Percentiles rank a stretch among this genome's conserved stretches.
Conservation (phyloP, 2,329 filamentous ascomycete species). For the Penicillium frequentans region DNA sequence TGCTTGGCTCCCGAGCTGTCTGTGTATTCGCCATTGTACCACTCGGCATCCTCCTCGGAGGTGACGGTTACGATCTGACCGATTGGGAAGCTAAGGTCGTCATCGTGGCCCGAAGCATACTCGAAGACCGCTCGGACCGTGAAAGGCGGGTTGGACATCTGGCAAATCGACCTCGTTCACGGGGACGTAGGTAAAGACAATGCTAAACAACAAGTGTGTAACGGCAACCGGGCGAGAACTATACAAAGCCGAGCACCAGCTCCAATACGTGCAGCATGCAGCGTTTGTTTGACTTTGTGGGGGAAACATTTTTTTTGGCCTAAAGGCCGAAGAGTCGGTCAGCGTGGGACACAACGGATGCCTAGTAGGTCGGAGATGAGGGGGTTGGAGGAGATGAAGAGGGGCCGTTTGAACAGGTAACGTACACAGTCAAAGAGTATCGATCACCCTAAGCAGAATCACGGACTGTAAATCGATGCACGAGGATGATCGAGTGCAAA, state of each 20-base stretch:
- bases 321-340: slow-evolving; percentile 18
- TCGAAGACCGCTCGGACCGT: slow-evolving; percentile 96
- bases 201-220: slow-evolving; percentile 14
- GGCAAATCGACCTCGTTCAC: slow-evolving; percentile 37
- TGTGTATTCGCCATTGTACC: slow-evolving; percentile 86
- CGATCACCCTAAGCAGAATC: slow-evolving; percentile 3
- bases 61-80: slow-evolving; percentile 94
- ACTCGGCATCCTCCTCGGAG: slow-evolving; percentile 88
- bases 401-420: slow-evolving; percentile 12
- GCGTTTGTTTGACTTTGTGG: slow-evolving; percentile 22
- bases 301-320: slow-evolving; percentile 4
- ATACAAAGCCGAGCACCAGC: slow-evolving; percentile 22
- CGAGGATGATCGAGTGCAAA: neutral
- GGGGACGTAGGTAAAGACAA: slow-evolving; percentile 26
- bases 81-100: slow-evolving; percentile 82
- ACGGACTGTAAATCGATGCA: neutral
- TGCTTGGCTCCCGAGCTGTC: slow-evolving; percentile 72
- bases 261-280: slow-evolving; percentile 22
- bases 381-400: slow-evolving; percentile 10
- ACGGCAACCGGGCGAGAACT: slow-evolving; percentile 16
- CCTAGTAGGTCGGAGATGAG: slow-evolving; percentile 24
- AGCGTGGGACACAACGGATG: slow-evolving; percentile 29
- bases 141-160: slow-evolving; percentile 72
- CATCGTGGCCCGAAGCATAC: slow-evolving; percentile 88
- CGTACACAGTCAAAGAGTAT: slow-evolving; percentile 7